A percentile compares a stretch with the other conserved stretches of the same genome.
Evolutionary conservation across 1,139 yeast genomes (phyloP).

Genomic region (Cylindricascospora bacillispora): DNA sequence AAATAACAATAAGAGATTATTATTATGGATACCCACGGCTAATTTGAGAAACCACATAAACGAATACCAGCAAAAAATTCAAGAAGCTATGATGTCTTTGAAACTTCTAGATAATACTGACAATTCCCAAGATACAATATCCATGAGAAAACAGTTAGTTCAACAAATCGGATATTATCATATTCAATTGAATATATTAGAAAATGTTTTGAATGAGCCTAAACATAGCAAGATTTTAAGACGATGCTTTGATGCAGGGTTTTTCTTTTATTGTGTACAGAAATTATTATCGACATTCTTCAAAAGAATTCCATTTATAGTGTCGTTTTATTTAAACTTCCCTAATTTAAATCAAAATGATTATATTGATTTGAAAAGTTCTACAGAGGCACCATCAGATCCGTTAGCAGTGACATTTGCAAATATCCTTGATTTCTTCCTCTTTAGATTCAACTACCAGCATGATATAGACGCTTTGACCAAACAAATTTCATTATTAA

Average conservation of each 20-base stretch:
- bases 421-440: conserved; percentile 28
- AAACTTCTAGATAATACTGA: conserved; percentile 8
- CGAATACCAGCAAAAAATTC: conserved; percentile 11
- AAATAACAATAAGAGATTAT: conserved; percentile 8
- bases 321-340: conserved; percentile 9
- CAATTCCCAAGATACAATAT: conserved; percentile 5
- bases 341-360: conserved; percentile 9
- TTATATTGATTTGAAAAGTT: conserved; percentile 9
- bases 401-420: conserved; percentile 59
- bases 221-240: conserved; percentile 8
- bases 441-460: conserved; percentile 25
- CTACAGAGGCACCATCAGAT: conserved; percentile 28
- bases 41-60: conserved; percentile 10
- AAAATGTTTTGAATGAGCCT: conserved; percentile 11
- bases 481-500: conserved; percentile 48
- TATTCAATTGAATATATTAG: conserved; percentile 17
- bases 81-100: conserved; percentile 10
- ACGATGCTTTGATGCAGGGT: conserved; percentile 14
- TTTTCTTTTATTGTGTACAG: conserved; percentile 21
- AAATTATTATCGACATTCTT: conserved; percentile 17
- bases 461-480: conserved; percentile 42
- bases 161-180: conserved; percentile 20
- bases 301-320: conserved; percentile 17
- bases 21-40: conserved; percentile 16
- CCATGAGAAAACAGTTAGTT: conserved; percentile 10